Base-by-base conservation (phyloP, 331 rosid genomes). In the Quercus lobata region DNA sequence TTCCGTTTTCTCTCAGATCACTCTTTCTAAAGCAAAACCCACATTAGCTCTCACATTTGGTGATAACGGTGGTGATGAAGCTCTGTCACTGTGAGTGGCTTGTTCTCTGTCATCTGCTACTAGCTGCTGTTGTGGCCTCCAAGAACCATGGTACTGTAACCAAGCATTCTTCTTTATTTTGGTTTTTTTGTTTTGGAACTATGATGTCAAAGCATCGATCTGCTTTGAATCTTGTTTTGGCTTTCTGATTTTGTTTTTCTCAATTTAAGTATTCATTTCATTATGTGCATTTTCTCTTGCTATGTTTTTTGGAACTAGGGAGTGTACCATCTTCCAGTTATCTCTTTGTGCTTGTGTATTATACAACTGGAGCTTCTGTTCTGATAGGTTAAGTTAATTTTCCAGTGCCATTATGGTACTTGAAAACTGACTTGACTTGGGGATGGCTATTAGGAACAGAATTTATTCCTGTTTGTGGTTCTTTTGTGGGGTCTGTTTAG, bases 81-180 rank as follows among this genome's bases (percentile, higher is more conserved):
- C 86, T 84, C 73, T 79, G 73, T 74, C 54, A 60, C 82, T 72
- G 10, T 37, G 68, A 82, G 66, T 81, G 89, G 63, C 75, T 78
- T 74, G 44, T 86, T 57, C 49, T 88, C 44, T 82, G 24, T 77
- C 71, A 32, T 82, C 82, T 93, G 19, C 82, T 89, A 21, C 82
- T 76, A n/a, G 85, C 91, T 22, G 76, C 85, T 86, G 86, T 78
- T 84, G 99, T 90, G 83, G 81, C 78, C 92, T 87, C 97, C 80
- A 93, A 87, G 82, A 52, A 75, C 73, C 96, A 91, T 77, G 99
- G 98, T 93, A 91, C 72, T 41, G 10, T 76, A 76, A 15, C 19
- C 3, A 24, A 6, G 3, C 19, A 41, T 60, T 55, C 60, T 10
- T 12, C 37, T 18, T 32, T 21, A 19, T 70, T 21, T 17, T 53